These are phyloP conservation scores for Musa beccarii DNA, from an alignment of 176 grass and related monocot species.

Conservation along the genomic window DNA sequence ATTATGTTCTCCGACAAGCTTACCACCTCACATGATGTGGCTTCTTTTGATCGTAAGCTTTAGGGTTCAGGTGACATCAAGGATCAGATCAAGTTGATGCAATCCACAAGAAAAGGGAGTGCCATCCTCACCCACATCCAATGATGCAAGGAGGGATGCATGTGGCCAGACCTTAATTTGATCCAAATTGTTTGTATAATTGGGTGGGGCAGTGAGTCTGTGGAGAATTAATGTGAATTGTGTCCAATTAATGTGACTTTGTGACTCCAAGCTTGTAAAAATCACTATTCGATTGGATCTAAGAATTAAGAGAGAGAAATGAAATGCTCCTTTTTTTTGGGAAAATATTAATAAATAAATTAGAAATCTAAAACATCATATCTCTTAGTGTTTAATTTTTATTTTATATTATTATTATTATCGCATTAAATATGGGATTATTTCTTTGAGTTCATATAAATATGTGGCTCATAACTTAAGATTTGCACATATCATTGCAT, in stretches of 20 bases:
- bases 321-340: no score
- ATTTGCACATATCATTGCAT: background rate
- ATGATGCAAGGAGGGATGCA: background rate
- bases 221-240: background rate
- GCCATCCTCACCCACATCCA: background rate
- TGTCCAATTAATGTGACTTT: background rate
- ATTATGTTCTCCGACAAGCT: no score
- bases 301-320: no score
- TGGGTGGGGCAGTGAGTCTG: slow-evolving; percentile 16
- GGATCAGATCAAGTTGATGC: background rate
- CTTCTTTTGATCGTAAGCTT: no score
- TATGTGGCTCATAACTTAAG: background rate
- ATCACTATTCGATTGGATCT: background rate
- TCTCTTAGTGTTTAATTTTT: no score
- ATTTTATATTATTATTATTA: no score
- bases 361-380: no score
- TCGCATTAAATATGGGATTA: no score
- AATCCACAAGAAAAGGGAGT: background rate
- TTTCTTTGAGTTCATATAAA: no score
- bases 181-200: slow-evolving; percentile 1
- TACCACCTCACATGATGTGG: no score
- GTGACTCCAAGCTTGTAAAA: slow-evolving; percentile 23
- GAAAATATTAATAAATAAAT: no score
- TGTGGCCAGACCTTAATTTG: background rate
- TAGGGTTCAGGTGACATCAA: no score